phyloP scores from a whole-genome alignment of 1,284 basidiomycete genomes.

The Moesziomyces globuligerus region DNA sequence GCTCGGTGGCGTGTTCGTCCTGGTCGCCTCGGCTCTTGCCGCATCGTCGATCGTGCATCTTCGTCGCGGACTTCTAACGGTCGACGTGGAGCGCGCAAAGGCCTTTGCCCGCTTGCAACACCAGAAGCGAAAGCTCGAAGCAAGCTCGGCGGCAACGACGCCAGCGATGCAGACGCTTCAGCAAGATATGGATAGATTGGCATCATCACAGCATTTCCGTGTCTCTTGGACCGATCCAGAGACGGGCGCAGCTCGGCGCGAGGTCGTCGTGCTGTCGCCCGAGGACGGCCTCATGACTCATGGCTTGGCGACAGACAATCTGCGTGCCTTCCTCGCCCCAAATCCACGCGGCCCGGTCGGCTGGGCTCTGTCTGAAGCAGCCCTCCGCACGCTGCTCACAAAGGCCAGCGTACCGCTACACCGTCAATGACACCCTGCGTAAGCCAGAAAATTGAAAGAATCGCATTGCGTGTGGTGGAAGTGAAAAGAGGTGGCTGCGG shows the following conservation, averaged over 20 bases:
- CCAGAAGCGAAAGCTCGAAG: constrained; percentile 1
- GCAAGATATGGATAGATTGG: constrained; percentile 12
- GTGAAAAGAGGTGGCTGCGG: too few relatives aligned
- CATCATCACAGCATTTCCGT: constrained; percentile 19
- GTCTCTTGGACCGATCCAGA: constrained; percentile 2
- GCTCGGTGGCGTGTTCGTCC: constrained; percentile 13
- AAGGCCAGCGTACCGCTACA: constrained; percentile 7
- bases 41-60: constrained; percentile 12
- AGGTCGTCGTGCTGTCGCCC: constrained; percentile 3
- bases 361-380: constrained; percentile 13
- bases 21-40: constrained; percentile 20
- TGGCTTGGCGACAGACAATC: constrained; percentile 10
- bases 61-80: constrained; percentile 9
- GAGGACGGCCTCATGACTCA: constrained; percentile 22
- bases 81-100: constrained; percentile 32
- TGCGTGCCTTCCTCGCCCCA: constrained; percentile 2
- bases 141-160: not conserved
- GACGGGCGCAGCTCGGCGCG: not conserved
- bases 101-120: constrained; percentile 5
- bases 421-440: not conserved
- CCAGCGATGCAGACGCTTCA: not conserved
- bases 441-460: constrained; percentile 1
- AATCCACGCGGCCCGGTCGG: not conserved
- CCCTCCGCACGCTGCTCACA: constrained; percentile 11
- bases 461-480: not conserved